Base-by-base conservation (phyloP, 805 yeast genomes). In the Nakazawaea peltata region DNA sequence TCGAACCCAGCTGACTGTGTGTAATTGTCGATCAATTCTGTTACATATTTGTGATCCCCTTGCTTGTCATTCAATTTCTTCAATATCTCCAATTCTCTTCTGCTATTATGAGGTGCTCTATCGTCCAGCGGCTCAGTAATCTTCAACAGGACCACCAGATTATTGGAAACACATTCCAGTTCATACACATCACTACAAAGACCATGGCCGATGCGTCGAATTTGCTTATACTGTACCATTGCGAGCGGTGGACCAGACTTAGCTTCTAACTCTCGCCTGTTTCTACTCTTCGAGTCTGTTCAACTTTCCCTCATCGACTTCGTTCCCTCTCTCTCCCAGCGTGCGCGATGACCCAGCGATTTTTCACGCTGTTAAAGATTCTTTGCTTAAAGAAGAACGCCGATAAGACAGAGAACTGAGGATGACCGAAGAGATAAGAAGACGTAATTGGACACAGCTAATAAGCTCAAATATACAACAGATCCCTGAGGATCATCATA, bases 21-120 rank as follows among this genome's bases (percentile, higher is more conserved):
- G 21, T 27, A 44, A 14, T 25, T 37, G 7, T 42, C 41, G 1
- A 52, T 6, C 18, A 51, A 29, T 10, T 26, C 19, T 4, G 41
- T 41, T 15, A 53, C 46, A 26, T 51, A 45, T 11, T 32, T 16
- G 18, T 36, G 15, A 8, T 26, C 36, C 27, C 54, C 24, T 24
- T 41, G 35, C 18, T 44, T 28, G n/a, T n/a, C n/a, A 8, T 26
- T 37, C 27, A 54, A 25, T 24, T 41, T 35, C 18, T 44, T 28
- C 26, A 76, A 47, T 3, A 72, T 46, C 18, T 49, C 51, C 24
- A 69, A 43, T 46, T 75, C 82, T 29, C 57, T 61, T 16, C 57
- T 37, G n/a, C 71, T 60, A 40, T 58, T 57, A 44, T 75, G 82
- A 2, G 82, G 82, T 2, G 74, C 68, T 14, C 54, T 50, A 36